These are phyloP conservation scores for Moesziomyces aphidis DNA, from an alignment of 1,284 basidiomycete species.

Conservation along the genomic window DNA sequence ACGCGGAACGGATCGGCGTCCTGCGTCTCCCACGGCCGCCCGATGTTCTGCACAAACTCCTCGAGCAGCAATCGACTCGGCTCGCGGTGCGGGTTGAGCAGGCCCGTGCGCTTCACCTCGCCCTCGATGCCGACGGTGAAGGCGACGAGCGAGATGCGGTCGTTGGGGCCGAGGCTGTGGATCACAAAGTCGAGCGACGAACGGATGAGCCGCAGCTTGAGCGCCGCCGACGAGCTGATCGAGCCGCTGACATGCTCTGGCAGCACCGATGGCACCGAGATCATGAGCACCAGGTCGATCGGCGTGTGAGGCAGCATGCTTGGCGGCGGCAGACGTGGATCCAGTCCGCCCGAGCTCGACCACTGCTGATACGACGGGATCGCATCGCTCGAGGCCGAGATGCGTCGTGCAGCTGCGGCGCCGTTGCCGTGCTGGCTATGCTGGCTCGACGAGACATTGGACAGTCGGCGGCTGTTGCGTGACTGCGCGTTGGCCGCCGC, in stretches of 20 bases:
- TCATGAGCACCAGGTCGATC: conserved; percentile 89
- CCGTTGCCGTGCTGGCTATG: conserved; percentile 30
- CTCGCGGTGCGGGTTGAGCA: conserved; percentile 53
- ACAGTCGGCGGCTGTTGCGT: conserved; percentile 18
- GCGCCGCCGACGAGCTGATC: conserved; percentile 78
- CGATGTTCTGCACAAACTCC: conserved; percentile 55
- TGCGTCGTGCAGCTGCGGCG: conserved; percentile 11
- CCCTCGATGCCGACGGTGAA: conserved; percentile 56
- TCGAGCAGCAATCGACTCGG: conserved; percentile 42
- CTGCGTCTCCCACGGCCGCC: conserved; percentile 52
- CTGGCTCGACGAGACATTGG: conserved; percentile 37
- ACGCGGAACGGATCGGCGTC: conserved; percentile 54
- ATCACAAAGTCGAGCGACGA: conserved; percentile 62
- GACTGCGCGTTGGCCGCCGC: conserved; percentile 16
- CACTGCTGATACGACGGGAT: conserved; percentile 53
- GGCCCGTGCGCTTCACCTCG: conserved; percentile 53
- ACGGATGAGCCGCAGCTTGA: conserved; percentile 61
- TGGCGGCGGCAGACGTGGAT: conserved; percentile 58
- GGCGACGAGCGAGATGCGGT: conserved; percentile 58
- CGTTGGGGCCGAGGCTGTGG: conserved; percentile 56
- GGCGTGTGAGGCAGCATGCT: conserved; percentile 79
- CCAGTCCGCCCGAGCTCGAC: conserved; percentile 59
- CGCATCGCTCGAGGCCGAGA: conserved; percentile 28
- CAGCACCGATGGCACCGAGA: conserved; percentile 77
- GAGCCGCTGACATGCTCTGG: conserved; percentile 68